These are phyloP conservation scores for Podosphaera fusca DNA, from an alignment of 2,329 filamentous ascomycete species.

Conservation along the genomic window DNA sequence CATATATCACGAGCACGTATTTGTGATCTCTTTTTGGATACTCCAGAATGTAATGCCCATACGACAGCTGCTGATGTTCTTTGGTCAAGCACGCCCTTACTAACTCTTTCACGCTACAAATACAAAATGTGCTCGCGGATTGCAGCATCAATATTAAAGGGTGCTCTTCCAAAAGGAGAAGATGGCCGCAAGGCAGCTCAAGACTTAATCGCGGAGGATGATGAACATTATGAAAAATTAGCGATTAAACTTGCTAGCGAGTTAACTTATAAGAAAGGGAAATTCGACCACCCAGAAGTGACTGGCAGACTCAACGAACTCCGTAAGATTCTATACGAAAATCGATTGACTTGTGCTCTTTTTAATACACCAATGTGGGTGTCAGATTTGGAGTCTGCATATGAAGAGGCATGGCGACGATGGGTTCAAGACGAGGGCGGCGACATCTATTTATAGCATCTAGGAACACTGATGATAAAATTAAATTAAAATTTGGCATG, in stretches of 20 bases:
- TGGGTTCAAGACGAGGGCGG: slow-evolving; percentile 78
- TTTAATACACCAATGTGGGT: slow-evolving; percentile 92
- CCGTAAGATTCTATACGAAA: slow-evolving; percentile 58
- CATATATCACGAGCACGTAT: slow-evolving; percentile 84
- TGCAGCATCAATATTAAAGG: slow-evolving; percentile 81
- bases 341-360: slow-evolving; percentile 64
- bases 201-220: slow-evolving; percentile 56
- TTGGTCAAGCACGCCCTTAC: slow-evolving; percentile 82
- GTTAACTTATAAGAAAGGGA: slow-evolving; percentile 31
- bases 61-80: slow-evolving; percentile 91
- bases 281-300: slow-evolving; percentile 27
- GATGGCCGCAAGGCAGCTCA: slow-evolving; percentile 43
- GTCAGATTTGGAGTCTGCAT: slow-evolving; percentile 65
- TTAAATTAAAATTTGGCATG: too few relatives aligned
- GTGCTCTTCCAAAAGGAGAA: slow-evolving; percentile 52
- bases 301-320: slow-evolving; percentile 54
- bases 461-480: not conserved
- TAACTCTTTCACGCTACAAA: slow-evolving; percentile 74
- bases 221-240: slow-evolving; percentile 64
- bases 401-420: slow-evolving; percentile 65
- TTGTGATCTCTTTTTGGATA: slow-evolving; percentile 89
- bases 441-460: slow-evolving; percentile 53
- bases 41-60: slow-evolving; percentile 92
- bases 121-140: slow-evolving; percentile 99
- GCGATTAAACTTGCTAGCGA: slow-evolving; percentile 44